Percentiles rank a stretch among this genome's conserved stretches.
These are phyloP conservation scores for Torulaspora microellipsoides DNA, from an alignment of 805 yeast genomes.

Conservation along the genomic window DNA sequence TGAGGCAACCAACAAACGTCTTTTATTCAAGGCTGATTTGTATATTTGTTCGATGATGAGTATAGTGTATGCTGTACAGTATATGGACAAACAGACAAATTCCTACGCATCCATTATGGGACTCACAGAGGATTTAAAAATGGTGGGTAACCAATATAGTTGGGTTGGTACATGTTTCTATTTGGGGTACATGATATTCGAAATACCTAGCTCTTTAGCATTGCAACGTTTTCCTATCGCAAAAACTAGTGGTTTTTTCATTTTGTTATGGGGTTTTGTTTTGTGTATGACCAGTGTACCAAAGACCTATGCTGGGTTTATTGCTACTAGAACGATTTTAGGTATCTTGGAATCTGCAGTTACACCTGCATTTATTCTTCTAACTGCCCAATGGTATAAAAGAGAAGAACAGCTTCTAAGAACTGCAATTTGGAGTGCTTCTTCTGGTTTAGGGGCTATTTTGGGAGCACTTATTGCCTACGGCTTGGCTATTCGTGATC, in stretches of 20 bases:
- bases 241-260: conserved; percentile 43
- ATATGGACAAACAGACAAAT: conserved; percentile 48
- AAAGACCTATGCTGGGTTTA: conserved; percentile 45
- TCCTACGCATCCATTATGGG: conserved; percentile 62
- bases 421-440: conserved; percentile 51
- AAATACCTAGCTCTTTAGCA: conserved; percentile 42
- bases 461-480: conserved; percentile 44
- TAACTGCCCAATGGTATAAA: conserved; percentile 58
- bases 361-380: conserved; percentile 49
- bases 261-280: conserved; percentile 50
- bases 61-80: conserved; percentile 41
- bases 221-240: conserved; percentile 51
- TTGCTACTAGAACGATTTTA: conserved; percentile 48
- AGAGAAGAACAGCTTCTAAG: conserved; percentile 46
- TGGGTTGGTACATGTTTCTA: conserved; percentile 51
- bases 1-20: conserved; percentile 18
- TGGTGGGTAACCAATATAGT: conserved; percentile 44
- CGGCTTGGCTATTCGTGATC: conserved; percentile 46
- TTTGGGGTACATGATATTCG: conserved; percentile 48
- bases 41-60: conserved; percentile 43
- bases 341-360: conserved; percentile 52
- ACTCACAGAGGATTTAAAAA: conserved; percentile 43
- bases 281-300: conserved; percentile 47
- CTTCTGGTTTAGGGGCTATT: conserved; percentile 46
- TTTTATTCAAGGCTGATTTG: conserved; percentile 43